A percentile compares a stretch with the other conserved stretches of the same genome.
phyloP scores from a whole-genome alignment of 2,329 filamentous ascomycete genomes.

The Cladophialophora psammophila region DNA sequence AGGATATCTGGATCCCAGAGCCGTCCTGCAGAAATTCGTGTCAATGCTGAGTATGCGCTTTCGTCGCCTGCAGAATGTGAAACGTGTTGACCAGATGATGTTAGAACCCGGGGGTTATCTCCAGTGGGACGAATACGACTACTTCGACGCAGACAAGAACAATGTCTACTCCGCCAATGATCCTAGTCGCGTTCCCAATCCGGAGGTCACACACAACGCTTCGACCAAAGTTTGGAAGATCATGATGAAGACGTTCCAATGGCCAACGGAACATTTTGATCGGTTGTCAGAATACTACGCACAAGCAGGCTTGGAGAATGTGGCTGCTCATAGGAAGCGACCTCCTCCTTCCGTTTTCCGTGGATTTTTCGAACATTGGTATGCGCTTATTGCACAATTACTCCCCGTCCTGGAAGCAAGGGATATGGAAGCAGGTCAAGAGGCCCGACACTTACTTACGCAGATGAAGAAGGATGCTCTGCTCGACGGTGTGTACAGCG shows the following conservation, averaged over 20 bases:
- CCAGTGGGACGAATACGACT: conserved; percentile 45
- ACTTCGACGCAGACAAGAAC: conserved; percentile 31
- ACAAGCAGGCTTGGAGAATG: conserved; percentile 15
- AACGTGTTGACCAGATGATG: neutral
- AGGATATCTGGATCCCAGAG: conserved; percentile 18
- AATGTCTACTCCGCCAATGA: conserved; percentile 26
- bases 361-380: conserved; percentile 27
- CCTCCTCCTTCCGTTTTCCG: conserved; percentile 22
- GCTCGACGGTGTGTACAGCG: conserved; percentile 21
- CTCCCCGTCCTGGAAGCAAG: conserved; percentile 19
- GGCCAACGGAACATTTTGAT: conserved; percentile 21
- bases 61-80: neutral
- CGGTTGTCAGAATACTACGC: conserved; percentile 17
- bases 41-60: conserved; percentile 38
- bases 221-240: conserved; percentile 24
- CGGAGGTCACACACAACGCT: conserved; percentile 20
- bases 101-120: conserved; percentile 42
- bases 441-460: conserved; percentile 14
- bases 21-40: conserved; percentile 38
- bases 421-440: conserved; percentile 16
- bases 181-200: conserved; percentile 10
- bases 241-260: conserved; percentile 24
- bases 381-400: conserved; percentile 20
- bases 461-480: conserved; percentile 23
- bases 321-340: conserved; percentile 13